phyloP scores from a whole-genome alignment of 2,329 filamentous ascomycete genomes.

The Microsporum audouinii region DNA sequence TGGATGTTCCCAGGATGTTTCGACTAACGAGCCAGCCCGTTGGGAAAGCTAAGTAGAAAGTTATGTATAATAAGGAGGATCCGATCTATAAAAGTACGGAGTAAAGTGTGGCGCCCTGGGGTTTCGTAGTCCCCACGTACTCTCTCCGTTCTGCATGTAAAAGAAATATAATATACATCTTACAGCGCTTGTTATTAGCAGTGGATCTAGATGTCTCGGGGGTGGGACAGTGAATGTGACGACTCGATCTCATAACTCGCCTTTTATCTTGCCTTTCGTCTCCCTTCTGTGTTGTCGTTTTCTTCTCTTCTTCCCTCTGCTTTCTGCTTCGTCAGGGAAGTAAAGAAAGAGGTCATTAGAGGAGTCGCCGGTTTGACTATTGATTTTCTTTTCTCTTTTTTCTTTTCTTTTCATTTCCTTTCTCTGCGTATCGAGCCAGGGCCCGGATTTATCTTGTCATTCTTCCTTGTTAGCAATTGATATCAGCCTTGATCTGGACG shows the following conservation, averaged over 20 bases:
- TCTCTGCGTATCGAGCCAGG: background rate
- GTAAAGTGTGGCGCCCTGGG: background rate
- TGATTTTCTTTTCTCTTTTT: background rate
- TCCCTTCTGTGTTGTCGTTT: background rate
- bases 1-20: background rate
- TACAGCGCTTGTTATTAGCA: constrained; percentile 3
- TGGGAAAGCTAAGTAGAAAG: background rate
- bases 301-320: background rate
- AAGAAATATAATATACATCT: constrained; percentile 1
- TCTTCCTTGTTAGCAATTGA: background rate
- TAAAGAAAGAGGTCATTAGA: background rate
- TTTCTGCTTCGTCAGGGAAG: background rate
- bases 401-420: background rate
- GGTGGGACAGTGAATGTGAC: constrained; percentile 3
- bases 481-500: background rate
- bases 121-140: constrained; percentile 1
- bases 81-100: constrained; percentile 2
- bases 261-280: background rate
- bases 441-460: background rate
- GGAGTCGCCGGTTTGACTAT: background rate
- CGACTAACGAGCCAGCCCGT: constrained; percentile 1
- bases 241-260: constrained; percentile 2
- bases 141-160: background rate
- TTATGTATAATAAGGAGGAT: background rate
- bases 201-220: constrained; percentile 6